Evolutionary conservation across 2,329 filamentous ascomycete genomes (phyloP).

Genomic region (Diplodia intermedia): DNA sequence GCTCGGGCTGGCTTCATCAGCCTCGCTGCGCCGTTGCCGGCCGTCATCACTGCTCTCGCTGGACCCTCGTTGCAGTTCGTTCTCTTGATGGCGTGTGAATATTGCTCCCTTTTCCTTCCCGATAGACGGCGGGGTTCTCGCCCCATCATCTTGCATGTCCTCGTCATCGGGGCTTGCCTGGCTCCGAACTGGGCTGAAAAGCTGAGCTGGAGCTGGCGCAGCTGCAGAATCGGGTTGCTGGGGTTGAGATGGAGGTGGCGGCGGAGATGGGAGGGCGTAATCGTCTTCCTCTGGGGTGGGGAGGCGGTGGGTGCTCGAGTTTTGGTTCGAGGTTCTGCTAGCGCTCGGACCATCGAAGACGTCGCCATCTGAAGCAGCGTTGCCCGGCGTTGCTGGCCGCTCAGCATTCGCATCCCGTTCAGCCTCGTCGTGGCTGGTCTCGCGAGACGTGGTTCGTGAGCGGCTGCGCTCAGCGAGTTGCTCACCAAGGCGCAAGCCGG

Average conservation of each 20-base stretch:
- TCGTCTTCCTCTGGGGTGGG: constrained; percentile 46
- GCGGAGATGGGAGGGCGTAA: constrained; percentile 15
- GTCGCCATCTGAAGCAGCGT: constrained; percentile 35
- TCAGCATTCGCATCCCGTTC: constrained; percentile 9
- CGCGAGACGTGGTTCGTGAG: constrained; percentile 27
- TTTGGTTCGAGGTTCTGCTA: constrained; percentile 35
- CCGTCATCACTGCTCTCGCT: constrained; percentile 15
- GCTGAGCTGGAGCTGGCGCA: constrained; percentile 34
- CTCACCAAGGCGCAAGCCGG: constrained; percentile 49
- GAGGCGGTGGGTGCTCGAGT: constrained; percentile 35
- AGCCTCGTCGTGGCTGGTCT: constrained; percentile 4
- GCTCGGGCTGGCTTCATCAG: constrained; percentile 35
- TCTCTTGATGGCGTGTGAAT: constrained; percentile 7
- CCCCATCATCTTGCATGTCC: constrained; percentile 44
- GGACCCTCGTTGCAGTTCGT: not conserved
- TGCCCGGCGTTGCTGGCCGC: constrained; percentile 10
- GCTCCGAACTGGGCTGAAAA: constrained; percentile 43
- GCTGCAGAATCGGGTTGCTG: constrained; percentile 26
- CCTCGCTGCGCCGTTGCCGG: constrained; percentile 32
- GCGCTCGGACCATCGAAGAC: constrained; percentile 39
- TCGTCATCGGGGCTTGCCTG: constrained; percentile 32
- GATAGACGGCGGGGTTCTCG: constrained; percentile 36
- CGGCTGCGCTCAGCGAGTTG: constrained; percentile 44
- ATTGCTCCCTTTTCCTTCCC: constrained; percentile 1
- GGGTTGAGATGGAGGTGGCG: constrained; percentile 40